Percentiles rank a stretch among this genome's conserved stretches.
Evolutionary conservation across 164 flowering plant genomes (phyloP).

Genomic region (Paratinospora sagittata): DNA sequence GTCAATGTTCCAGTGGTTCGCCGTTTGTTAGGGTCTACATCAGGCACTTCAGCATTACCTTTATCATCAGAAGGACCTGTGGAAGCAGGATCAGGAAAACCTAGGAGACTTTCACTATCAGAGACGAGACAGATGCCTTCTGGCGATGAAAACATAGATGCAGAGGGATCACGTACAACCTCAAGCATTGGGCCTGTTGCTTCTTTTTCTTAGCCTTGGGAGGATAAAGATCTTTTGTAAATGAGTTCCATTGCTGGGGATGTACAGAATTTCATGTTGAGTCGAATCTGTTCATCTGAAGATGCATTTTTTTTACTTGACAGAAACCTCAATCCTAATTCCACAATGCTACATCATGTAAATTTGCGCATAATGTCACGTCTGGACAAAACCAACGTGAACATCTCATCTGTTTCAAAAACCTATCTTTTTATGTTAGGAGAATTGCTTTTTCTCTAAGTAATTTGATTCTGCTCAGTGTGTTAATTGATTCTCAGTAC

Average conservation of each 20-base stretch:
- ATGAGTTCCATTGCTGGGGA: constrained; percentile 54
- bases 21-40: constrained; percentile 56
- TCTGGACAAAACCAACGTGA: constrained; percentile 36
- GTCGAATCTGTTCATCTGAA: constrained; percentile 38
- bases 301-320: constrained; percentile 33
- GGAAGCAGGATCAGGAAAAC: constrained; percentile 48
- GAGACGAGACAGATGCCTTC: constrained; percentile 68
- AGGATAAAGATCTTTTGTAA: constrained; percentile 40
- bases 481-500: background rate
- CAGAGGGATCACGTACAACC: constrained; percentile 41
- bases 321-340: constrained; percentile 36
- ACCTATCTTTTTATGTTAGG: constrained; percentile 8
- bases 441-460: constrained; percentile 2
- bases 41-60: constrained; percentile 47
- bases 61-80: constrained; percentile 60
- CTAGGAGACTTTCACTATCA: constrained; percentile 56
- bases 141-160: constrained; percentile 51
- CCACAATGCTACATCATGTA: constrained; percentile 42
- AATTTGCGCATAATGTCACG: constrained; percentile 44
- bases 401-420: constrained; percentile 29
- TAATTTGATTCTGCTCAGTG: constrained; percentile 4
- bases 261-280: constrained; percentile 49
- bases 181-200: constrained; percentile 27
- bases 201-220: constrained; percentile 30
- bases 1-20: constrained; percentile 51